Conservation (phyloP, 1,284 basidiomycete genomes). For the Puccinia brachypodii region DNA sequence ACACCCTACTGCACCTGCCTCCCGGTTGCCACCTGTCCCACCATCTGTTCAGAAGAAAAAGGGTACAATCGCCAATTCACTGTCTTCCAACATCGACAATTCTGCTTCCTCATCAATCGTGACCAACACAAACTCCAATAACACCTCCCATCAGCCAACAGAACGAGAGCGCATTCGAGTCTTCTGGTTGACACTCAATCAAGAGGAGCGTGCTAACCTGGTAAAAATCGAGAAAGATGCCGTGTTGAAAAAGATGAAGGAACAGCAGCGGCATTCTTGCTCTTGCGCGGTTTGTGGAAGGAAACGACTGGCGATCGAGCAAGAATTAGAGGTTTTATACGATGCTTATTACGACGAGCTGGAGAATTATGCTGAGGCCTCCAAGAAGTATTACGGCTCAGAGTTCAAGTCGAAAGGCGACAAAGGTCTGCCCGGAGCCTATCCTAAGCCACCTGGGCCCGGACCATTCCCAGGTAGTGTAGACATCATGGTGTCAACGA, state of each 20-base stretch:
- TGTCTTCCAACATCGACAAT: constrained; percentile 29
- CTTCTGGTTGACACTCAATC: constrained; percentile 88
- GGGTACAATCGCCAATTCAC: background rate
- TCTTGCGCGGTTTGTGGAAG: constrained; percentile 93
- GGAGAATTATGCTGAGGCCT: constrained; percentile 78
- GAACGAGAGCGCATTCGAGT: constrained; percentile 95
- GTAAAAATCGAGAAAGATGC: constrained; percentile 97
- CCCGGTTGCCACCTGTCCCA: constrained; percentile 23
- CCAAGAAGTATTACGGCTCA: constrained; percentile 68
- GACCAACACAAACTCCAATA: constrained; percentile 71
- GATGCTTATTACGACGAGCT: constrained; percentile 99
- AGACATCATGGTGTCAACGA: constrained; percentile 70
- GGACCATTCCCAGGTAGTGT: constrained; percentile 98
- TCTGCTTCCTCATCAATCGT: constrained; percentile 17
- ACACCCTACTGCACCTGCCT: constrained; percentile 44
- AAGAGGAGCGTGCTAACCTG: constrained; percentile 82
- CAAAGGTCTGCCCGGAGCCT: constrained; percentile 76
- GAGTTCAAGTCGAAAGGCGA: constrained; percentile 66
- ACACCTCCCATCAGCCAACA: constrained; percentile 77
- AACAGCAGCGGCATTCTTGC: constrained; percentile 94
- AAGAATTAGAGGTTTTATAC: constrained; percentile 98
- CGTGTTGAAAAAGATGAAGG: constrained; percentile 97
- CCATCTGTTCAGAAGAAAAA: constrained; percentile 5
- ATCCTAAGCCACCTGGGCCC: constrained; percentile 87
- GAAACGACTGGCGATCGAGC: constrained; percentile 96